phyloP scores from a whole-genome alignment of 106 monocot species.

The Dactylorhiza incarnata region DNA sequence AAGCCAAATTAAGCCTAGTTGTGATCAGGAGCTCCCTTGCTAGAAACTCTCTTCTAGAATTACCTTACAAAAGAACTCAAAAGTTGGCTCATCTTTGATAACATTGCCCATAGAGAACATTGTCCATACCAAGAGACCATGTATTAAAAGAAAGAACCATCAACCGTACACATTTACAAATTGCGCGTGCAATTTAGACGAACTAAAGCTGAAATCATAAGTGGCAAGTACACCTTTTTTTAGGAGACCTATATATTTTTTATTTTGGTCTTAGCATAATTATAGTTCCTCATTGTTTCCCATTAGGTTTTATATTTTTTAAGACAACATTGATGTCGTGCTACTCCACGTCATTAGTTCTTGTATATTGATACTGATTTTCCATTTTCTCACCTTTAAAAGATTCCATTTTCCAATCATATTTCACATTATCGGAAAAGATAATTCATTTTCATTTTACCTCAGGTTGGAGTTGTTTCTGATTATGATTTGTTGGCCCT shows the following conservation, averaged over 20 bases:
- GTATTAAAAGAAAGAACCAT: too few relatives aligned
- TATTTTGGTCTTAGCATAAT: neutral
- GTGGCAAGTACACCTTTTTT: neutral
- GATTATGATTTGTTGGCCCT: slow-evolving; percentile 90
- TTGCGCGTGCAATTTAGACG: neutral
- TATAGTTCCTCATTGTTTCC: neutral
- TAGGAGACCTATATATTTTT: neutral
- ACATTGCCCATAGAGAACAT: too few relatives aligned
- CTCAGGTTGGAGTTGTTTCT: slow-evolving; percentile 91
- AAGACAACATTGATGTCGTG: neutral
- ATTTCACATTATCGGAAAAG: neutral
- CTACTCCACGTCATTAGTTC: neutral
- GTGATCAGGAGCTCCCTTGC: too few relatives aligned
- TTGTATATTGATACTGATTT: neutral
- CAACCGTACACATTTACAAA: neutral
- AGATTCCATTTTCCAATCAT: neutral
- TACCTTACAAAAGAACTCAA: too few relatives aligned
- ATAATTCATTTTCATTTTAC: slow-evolving; percentile 1
- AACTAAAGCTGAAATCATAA: neutral
- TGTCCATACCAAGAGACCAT: too few relatives aligned
- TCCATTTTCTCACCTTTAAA: neutral
- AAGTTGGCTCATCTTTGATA: too few relatives aligned
- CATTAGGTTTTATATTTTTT: neutral
- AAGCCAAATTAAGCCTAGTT: too few relatives aligned
- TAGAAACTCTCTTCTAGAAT: too few relatives aligned